Evolutionary conservation across 257 asterid species (phyloP).

Genomic region (Handroanthus guayacan): DNA sequence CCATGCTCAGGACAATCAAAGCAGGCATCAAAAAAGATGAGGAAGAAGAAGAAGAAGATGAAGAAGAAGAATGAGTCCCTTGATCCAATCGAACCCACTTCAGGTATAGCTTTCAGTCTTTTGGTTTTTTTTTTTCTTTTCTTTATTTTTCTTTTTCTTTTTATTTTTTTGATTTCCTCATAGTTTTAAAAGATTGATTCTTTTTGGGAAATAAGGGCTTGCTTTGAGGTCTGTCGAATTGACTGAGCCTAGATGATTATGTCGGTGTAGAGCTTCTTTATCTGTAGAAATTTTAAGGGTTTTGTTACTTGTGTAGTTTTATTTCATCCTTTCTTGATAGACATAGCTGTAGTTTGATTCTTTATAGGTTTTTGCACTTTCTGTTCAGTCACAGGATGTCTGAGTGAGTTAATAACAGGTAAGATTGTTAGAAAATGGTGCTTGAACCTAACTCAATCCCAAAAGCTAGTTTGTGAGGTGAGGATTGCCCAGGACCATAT

Average conservation of each 20-base stretch:
- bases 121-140: not conserved
- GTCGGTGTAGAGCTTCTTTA: conserved; percentile 1
- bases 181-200: not conserved
- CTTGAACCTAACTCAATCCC: no score
- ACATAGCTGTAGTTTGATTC: conserved; percentile 17
- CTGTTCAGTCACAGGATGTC: not conserved
- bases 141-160: no score
- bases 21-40: conserved; percentile 44
- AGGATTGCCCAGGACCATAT: no score
- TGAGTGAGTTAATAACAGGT: not conserved
- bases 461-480: no score
- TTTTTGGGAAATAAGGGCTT: conserved; percentile 27
- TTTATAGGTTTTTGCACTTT: conserved; percentile 16
- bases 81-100: conserved; percentile 48
- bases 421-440: no score
- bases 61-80: conserved; percentile 54
- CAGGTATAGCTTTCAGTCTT: conserved; percentile 41
- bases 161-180: not conserved
- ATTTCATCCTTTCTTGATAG: conserved; percentile 4
- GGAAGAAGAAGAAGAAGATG: conserved; percentile 62
- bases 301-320: conserved; percentile 7
- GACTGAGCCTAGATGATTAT: conserved; percentile 19
- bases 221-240: conserved; percentile 9
- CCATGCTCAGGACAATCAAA: conserved; percentile 73
- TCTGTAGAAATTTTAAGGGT: not conserved